Evolutionary conservation across 306 rosid genomes (phyloP).

Genomic region (Dicorynia guianensis): DNA sequence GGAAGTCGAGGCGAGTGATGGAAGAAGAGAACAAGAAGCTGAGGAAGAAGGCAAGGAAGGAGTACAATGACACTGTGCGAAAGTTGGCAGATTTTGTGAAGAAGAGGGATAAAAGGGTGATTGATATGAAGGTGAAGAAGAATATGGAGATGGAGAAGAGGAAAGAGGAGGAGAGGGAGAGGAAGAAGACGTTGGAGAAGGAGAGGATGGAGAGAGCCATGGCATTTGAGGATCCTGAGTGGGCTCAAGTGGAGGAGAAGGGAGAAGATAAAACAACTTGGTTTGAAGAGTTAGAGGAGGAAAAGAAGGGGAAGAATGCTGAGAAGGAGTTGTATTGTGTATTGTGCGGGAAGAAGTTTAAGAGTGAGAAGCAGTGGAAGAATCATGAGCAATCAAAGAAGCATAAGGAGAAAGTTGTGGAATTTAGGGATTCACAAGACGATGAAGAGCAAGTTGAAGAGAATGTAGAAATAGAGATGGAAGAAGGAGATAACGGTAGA

Average conservation of each 20-base stretch:
- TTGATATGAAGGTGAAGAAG: constrained; percentile 86
- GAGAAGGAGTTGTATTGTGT: constrained; percentile 85
- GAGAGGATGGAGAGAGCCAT: constrained; percentile 72
- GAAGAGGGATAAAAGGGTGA: constrained; percentile 97
- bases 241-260: constrained; percentile 67
- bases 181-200: constrained; percentile 71
- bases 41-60: constrained; percentile 88
- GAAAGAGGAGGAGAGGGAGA: constrained; percentile 77
- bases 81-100: constrained; percentile 89
- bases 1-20: constrained; percentile 85
- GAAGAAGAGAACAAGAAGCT: constrained; percentile 94
- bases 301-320: constrained; percentile 46
- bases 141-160: constrained; percentile 72
- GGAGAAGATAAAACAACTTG: constrained; percentile 35
- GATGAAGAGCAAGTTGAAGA: constrained; percentile 56
- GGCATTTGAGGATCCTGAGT: constrained; percentile 86
- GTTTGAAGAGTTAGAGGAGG: constrained; percentile 46
- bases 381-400: constrained; percentile 97
- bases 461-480: constrained; percentile 42
- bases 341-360: constrained; percentile 95
- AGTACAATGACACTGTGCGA: constrained; percentile 89
- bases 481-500: constrained; percentile 39
- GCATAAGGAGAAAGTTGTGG: constrained; percentile 87
- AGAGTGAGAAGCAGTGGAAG: constrained; percentile 99
- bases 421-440: constrained; percentile 65